Conservation (phyloP, 441 rosid genomes). For the Kokia cookei region DNA sequence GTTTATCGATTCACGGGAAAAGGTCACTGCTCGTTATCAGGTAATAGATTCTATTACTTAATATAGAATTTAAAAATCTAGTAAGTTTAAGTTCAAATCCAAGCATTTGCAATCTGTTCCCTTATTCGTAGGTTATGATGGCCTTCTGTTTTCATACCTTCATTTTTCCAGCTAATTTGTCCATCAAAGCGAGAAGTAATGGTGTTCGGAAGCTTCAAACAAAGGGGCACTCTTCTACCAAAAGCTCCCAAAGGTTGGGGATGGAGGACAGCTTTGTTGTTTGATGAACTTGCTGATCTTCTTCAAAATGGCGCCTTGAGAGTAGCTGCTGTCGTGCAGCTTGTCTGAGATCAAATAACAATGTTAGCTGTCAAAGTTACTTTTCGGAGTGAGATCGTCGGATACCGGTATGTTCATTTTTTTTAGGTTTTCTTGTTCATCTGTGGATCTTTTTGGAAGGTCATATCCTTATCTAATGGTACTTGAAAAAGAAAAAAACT, state of each 20-base stretch:
- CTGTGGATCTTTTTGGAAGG: not conserved
- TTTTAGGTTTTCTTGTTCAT: not conserved
- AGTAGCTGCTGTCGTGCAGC: constrained; percentile 87
- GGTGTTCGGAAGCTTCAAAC: constrained; percentile 86
- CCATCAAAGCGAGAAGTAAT: constrained; percentile 94
- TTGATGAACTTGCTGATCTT: constrained; percentile 84
- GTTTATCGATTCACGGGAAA: constrained; percentile 79
- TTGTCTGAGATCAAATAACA: constrained; percentile 37
- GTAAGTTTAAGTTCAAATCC: not conserved
- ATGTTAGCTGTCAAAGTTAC: not conserved
- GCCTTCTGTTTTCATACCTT: not conserved
- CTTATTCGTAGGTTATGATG: not conserved
- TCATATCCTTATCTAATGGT: not conserved
- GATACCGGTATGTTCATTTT: not conserved
- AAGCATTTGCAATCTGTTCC: not conserved
- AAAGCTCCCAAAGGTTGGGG: constrained; percentile 99
- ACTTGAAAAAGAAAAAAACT: not conserved
- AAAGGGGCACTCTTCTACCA: constrained; percentile 83
- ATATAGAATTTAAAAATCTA: not conserved
- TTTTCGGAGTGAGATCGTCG: not conserved
- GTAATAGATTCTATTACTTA: constrained; percentile 22
- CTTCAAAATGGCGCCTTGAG: constrained; percentile 81
- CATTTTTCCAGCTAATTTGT: constrained; percentile 60
- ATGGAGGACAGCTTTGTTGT: constrained; percentile 89
- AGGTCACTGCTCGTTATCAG: constrained; percentile 95